Evolutionary conservation across 352 stramenopile species (phyloP).

Genomic region (Thraustochytrium striatum): DNA sequence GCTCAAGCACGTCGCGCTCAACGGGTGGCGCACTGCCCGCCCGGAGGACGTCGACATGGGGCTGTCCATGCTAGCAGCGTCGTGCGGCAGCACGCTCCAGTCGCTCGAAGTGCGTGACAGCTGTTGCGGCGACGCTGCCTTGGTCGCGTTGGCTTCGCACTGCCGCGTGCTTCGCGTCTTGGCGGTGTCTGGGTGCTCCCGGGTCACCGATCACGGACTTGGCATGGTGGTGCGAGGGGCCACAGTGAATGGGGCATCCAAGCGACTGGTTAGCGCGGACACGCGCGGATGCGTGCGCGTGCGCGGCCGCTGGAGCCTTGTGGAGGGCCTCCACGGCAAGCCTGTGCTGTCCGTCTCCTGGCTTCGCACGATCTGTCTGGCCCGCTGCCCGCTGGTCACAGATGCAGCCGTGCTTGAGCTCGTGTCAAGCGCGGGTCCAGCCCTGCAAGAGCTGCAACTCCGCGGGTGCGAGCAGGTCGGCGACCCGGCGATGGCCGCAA

Average conservation of each 20-base stretch:
- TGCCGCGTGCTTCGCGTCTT: neutral
- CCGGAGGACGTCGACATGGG: neutral
- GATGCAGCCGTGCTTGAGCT: neutral
- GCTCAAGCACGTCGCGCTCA: neutral
- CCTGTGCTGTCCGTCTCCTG: neutral
- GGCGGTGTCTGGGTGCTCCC: neutral
- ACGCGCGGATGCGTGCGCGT: too few relatives aligned
- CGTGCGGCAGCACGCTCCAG: neutral
- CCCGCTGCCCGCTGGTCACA: neutral
- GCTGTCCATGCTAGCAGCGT: neutral
- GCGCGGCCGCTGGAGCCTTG: neutral
- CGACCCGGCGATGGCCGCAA: neutral
- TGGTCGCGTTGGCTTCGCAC: neutral
- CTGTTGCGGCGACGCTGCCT: neutral
- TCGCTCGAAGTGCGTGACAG: neutral
- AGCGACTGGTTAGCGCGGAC: too few relatives aligned
- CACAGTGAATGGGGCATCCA: too few relatives aligned
- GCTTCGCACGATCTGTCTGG: neutral
- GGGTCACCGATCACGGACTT: neutral
- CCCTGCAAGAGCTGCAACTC: neutral
- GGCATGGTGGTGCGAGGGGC: neutral
- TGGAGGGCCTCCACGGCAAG: neutral
- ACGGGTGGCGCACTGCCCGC: neutral
- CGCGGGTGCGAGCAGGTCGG: neutral
- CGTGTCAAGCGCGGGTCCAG: neutral